Evolutionary conservation across 306 rosid genomes (phyloP).

Genomic region (Lagenaria siceraria): DNA sequence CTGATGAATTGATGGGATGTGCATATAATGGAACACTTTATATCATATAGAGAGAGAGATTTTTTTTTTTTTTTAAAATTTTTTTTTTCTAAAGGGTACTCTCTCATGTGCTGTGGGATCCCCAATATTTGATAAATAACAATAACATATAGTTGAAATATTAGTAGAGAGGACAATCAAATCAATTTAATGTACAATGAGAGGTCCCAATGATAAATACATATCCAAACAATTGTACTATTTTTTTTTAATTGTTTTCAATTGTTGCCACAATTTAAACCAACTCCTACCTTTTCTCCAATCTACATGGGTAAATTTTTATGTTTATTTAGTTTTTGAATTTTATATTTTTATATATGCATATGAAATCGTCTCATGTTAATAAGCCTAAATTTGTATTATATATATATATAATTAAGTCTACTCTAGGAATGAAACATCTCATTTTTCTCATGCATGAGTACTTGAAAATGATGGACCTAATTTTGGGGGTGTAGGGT

Average conservation of each 20-base stretch:
- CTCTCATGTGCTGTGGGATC: conserved; percentile 2
- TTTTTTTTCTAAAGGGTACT: neutral
- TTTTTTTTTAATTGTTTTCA: neutral
- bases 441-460: no score
- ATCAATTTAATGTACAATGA: neutral
- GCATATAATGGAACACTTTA: neutral
- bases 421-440: no score
- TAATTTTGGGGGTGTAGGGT: neutral
- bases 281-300: neutral
- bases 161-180: neutral
- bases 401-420: no score
- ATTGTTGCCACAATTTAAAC: neutral
- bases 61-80: no score
- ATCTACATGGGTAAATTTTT: no score
- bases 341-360: no score
- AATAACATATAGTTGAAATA: neutral
- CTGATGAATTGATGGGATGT: neutral
- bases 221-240: neutral
- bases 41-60: neutral
- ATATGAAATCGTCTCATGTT: no score
- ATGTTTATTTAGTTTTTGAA: no score
- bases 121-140: neutral
- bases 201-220: neutral
- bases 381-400: no score
- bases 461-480: no score